A percentile compares a stretch with the other conserved stretches of the same genome.
Conservation (phyloP, 2,329 filamentous ascomycete species). For the Colletotrichum higginsianum region DNA sequence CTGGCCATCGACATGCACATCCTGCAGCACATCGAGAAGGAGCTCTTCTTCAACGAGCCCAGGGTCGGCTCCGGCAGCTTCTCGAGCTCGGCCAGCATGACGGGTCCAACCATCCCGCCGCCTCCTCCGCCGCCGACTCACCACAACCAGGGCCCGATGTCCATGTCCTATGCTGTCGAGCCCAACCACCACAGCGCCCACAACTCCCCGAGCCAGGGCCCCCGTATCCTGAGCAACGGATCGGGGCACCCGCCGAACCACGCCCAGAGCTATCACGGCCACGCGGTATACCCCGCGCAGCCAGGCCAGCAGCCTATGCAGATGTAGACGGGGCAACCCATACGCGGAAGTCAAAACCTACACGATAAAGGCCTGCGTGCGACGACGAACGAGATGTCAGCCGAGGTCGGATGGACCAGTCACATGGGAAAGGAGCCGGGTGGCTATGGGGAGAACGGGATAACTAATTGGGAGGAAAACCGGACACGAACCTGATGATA, state of each 20-base stretch:
- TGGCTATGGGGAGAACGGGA: neutral
- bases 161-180: slow-evolving; percentile 30
- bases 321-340: slow-evolving; percentile 14
- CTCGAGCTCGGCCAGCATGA: slow-evolving; percentile 55
- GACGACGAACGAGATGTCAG: neutral
- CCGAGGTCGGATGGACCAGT: neutral
- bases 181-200: slow-evolving; percentile 34
- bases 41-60: slow-evolving; percentile 56
- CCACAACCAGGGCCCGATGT: slow-evolving; percentile 29
- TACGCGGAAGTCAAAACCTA: neutral
- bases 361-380: neutral
- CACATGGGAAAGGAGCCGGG: neutral
- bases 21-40: slow-evolving; percentile 69
- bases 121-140: slow-evolving; percentile 13
- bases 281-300: neutral
- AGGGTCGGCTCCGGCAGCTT: slow-evolving; percentile 54
- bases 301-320: slow-evolving; percentile 16
- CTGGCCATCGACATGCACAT: slow-evolving; percentile 83
- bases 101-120: slow-evolving; percentile 3
- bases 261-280: slow-evolving; percentile 22
- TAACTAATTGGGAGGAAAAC: slow-evolving; percentile 6
- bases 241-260: slow-evolving; percentile 17
- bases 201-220: slow-evolving; percentile 30
- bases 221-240: slow-evolving; percentile 27
- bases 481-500: slow-evolving; percentile 9